A percentile compares a stretch with the other conserved stretches of the same genome.
Evolutionary conservation across 257 asterid species (phyloP).

Genomic region (Striga asiatica): DNA sequence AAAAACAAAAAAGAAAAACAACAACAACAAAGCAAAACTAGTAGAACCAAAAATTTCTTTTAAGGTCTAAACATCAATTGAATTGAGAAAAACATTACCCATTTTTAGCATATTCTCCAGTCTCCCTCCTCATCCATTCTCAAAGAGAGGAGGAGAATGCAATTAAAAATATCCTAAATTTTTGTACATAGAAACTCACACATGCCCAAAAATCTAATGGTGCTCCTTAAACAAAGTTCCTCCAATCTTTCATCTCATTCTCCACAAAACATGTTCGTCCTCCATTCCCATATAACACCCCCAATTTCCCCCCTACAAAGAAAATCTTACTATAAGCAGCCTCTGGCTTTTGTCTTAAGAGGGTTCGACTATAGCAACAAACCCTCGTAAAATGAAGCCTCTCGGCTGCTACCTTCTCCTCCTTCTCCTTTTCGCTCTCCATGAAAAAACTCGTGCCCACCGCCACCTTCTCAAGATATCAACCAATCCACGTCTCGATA

Average conservation of each 20-base stretch:
- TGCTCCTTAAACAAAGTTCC: conserved; percentile 20
- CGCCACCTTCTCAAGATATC: conserved; percentile 24
- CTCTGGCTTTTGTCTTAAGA: conserved; percentile 46
- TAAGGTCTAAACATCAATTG: no score
- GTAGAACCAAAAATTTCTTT: no score
- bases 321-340: conserved; percentile 31
- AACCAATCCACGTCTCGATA: conserved; percentile 37
- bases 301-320: neutral
- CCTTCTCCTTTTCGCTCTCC: conserved; percentile 12
- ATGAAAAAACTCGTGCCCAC: conserved; percentile 18
- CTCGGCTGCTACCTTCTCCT: conserved; percentile 36
- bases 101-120: no score
- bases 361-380: conserved; percentile 33
- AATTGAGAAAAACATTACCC: no score
- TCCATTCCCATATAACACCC: conserved; percentile 26
- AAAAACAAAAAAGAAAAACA: no score
- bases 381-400: conserved; percentile 37
- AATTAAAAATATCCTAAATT: no score
- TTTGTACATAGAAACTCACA: no score
- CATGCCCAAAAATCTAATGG: conserved; percentile 18
- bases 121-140: no score
- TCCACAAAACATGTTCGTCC: conserved; percentile 18
- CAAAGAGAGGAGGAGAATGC: no score
- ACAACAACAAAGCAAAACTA: no score
- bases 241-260: conserved; percentile 9